Percentiles rank a stretch among this genome's conserved stretches.
These are phyloP conservation scores for Picea mariana DNA, from an alignment of 83 land plant species.

Conservation along the genomic window DNA sequence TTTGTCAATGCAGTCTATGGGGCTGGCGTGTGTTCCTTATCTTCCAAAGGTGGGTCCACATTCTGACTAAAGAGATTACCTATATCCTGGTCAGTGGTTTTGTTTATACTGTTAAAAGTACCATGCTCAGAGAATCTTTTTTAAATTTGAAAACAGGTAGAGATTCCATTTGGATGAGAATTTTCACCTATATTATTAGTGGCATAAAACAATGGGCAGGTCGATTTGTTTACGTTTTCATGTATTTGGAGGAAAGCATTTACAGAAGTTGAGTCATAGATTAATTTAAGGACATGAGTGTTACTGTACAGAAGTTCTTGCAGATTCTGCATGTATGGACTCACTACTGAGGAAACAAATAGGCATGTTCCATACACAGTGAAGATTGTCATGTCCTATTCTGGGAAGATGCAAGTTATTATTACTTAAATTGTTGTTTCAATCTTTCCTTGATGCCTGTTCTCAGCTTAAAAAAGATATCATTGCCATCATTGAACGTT, in stretches of 20 bases:
- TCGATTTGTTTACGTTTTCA: background rate
- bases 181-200: background rate
- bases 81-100: constrained; percentile 1
- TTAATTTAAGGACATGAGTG: background rate
- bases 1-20: constrained; percentile 77
- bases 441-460: too few relatives aligned
- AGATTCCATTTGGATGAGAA: background rate
- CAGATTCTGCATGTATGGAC: background rate
- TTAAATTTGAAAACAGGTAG: background rate
- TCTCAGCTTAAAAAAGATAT: background rate
- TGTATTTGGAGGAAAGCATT: background rate
- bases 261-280: background rate
- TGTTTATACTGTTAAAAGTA: background rate
- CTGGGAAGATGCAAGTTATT: background rate
- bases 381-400: background rate
- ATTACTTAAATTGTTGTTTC: background rate
- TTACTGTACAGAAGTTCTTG: background rate
- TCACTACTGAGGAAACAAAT: background rate
- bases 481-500: background rate
- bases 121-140: background rate
- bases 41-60: constrained; percentile 79
- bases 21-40: constrained; percentile 93
- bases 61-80: background rate
- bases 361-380: background rate
- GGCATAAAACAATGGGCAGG: background rate